Base-by-base conservation (phyloP, 2,329 filamentous ascomycete genomes). In the Fusarium verrucosum region DNA sequence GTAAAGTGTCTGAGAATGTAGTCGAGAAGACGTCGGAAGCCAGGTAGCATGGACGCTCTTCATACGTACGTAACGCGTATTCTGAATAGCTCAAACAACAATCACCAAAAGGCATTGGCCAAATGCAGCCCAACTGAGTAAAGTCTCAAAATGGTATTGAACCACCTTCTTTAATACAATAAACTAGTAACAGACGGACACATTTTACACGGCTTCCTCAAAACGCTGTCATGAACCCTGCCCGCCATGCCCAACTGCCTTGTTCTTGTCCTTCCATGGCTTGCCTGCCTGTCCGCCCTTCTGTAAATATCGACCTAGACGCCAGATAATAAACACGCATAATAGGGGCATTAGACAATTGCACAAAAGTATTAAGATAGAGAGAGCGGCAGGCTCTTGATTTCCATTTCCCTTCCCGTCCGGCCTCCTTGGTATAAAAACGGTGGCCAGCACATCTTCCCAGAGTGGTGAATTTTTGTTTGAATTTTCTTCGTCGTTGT, bases 291-390 rank as follows among this genome's bases (percentile, higher is more conserved):
- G 51, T 61, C 59, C 70, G 58, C 69, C 66, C 64, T 32, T 64
- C 56, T 64, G 56, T 72, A 66, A 67, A 68, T 64, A 65, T 64
- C 68, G 63, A 68, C 68, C 70, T 50, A 43, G 61, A 72, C 70
- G 70, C 70, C 70, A 62, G 53, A 67, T 72, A 72, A 67, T 72
- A 72, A 72, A 72, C 70, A 72, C 70, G 70, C 68, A 67, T 66
- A 67, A 70, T 61, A 65, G 68, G 65, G 68, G 64, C 68, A 66
- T 71, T 56, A 72, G 66, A 69, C 66, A 70, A 59, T 58, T 67
- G 66, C 68, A 65, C 54, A 62, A 63, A 65, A 51, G 58, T 60
- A 71, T 72, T 70, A 71, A 62, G 63, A 68, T 70, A 64, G 58
- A 62, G 54, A 59, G 59, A 62, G 58, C 49, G 56, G 49, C 56